Conservation (phyloP, 169 alveolate species). For the Neospora caninum region DNA sequence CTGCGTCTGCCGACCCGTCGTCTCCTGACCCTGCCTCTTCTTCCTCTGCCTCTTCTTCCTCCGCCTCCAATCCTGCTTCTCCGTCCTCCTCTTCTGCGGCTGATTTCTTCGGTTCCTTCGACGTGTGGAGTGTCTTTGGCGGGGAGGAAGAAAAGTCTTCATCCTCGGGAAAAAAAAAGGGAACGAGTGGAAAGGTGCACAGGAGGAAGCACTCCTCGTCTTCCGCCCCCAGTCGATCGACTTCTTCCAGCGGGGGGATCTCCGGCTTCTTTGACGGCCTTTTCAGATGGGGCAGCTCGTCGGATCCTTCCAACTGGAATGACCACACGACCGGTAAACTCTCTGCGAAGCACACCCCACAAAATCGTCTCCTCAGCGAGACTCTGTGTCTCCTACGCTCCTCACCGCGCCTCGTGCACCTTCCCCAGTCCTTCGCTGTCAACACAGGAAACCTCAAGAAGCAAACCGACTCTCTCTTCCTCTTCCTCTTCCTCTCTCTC, state of each 20-base stretch:
- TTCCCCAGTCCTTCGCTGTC: no score
- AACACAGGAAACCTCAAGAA: no score
- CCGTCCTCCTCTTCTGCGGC: not conserved
- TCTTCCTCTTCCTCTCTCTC: no score
- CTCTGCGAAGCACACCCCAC: not conserved
- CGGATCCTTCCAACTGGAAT: conserved; percentile 44
- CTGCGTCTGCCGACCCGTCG: not conserved
- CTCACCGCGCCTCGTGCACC: not conserved
- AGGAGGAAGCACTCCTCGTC: not conserved
- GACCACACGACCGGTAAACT: conserved; percentile 23
- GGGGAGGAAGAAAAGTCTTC: not conserved
- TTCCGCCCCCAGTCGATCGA: not conserved
- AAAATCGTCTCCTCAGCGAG: not conserved
- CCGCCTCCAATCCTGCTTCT: not conserved
- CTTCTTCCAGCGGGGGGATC: not conserved
- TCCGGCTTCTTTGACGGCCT: conserved; percentile 24
- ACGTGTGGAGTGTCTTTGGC: conserved; percentile 30
- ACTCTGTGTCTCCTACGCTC: not conserved
- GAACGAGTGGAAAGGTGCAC: not conserved
- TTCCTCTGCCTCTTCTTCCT: not conserved
- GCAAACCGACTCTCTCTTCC: no score
- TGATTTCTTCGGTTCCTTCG: not conserved
- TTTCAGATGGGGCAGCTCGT: not conserved
- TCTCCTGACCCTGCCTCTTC: not conserved
- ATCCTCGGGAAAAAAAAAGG: not conserved